Base-by-base conservation (phyloP, 129 eudicot genomes). In the Deinandra increscens region DNA sequence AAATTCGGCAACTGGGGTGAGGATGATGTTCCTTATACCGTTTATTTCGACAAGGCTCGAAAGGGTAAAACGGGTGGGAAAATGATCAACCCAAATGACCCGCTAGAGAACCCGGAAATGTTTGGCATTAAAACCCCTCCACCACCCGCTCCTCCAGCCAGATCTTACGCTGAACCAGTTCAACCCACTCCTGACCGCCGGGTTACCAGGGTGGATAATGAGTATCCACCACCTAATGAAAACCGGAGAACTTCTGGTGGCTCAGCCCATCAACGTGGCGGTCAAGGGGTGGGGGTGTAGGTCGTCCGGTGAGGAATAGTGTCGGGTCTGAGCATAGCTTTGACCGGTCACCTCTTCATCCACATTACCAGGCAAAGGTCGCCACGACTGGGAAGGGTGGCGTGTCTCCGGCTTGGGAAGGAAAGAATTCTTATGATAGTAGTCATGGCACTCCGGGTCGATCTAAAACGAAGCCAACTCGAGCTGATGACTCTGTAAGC, bases 1-100 rank as follows among this genome's bases (percentile, higher is more conserved):
- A 82, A 89, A 75, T 92, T 92, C 56, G 98, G 98, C 33, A 79
- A 87, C 80, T 92, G 98, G 98, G 95, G 77, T 53, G 86, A 88
- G 55, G 91, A 83, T 39, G 78, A 85, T 49, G 87, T 84, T 34
- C 91, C 94, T 29, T 92, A 86, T 78, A 92, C 98, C 0, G 90
- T 84, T 19, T 88, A 82, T 82, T 92, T 92, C 37, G 92, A 92
- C 29, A 85, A 86, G 67, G 98, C 98, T 7, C 81, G 96, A 22
- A 83, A 89, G 77, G 84, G 75, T 38, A 82, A 69, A 72, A 67
- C 77, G 41, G 91, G 89, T 29, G 98, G 96, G 60, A 82, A 86
- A 71, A 83, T 86, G 83, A 86, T 92, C 66, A 89, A 92, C 43
- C 98, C 98, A 43, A 92, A 92, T 48, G 96, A 92, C 53, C 98